Conservation (phyloP, 805 yeast species). For the Naumovozyma castellii region DNA sequence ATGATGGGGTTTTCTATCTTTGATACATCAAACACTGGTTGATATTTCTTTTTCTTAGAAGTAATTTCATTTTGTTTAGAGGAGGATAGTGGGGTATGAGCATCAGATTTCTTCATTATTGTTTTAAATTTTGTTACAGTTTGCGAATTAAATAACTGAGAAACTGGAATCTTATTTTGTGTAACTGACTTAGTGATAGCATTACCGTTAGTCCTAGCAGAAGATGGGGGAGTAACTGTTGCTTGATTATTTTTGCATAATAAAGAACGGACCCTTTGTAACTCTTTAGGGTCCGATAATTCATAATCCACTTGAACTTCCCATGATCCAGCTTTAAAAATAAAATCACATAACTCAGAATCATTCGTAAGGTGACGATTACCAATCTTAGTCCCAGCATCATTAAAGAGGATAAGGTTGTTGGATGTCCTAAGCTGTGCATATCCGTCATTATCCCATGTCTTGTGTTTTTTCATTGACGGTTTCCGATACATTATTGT, state of each 20-base stretch:
- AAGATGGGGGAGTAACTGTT: not conserved
- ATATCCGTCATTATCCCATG: slow-evolving; percentile 91
- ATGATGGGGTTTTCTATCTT: slow-evolving; percentile 33
- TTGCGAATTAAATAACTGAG: slow-evolving; percentile 9
- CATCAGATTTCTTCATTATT: slow-evolving; percentile 10
- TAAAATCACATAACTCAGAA: no score
- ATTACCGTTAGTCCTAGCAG: not conserved
- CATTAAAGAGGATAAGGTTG: slow-evolving; percentile 21
- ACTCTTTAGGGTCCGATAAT: slow-evolving; percentile 21
- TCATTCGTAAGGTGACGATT: no score
- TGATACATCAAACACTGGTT: slow-evolving; percentile 35
- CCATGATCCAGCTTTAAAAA: slow-evolving; percentile 38
- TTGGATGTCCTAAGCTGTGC: slow-evolving; percentile 29
- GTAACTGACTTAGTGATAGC: no score
- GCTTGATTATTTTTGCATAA: not conserved
- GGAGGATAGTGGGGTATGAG: slow-evolving; percentile 5
- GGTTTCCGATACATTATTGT: slow-evolving; percentile 60
- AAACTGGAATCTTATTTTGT: slow-evolving; percentile 8
- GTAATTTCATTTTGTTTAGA: slow-evolving; percentile 1
- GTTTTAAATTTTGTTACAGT: slow-evolving; percentile 11
- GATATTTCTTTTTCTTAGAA: slow-evolving; percentile 13
- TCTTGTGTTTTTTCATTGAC: slow-evolving; percentile 69
- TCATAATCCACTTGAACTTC: slow-evolving; percentile 58
- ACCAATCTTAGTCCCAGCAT: slow-evolving; percentile 26
- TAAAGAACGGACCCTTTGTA: slow-evolving; percentile 2